phyloP scores from a whole-genome alignment of 2,329 filamentous ascomycete genomes.

The Daldinia sp. region DNA sequence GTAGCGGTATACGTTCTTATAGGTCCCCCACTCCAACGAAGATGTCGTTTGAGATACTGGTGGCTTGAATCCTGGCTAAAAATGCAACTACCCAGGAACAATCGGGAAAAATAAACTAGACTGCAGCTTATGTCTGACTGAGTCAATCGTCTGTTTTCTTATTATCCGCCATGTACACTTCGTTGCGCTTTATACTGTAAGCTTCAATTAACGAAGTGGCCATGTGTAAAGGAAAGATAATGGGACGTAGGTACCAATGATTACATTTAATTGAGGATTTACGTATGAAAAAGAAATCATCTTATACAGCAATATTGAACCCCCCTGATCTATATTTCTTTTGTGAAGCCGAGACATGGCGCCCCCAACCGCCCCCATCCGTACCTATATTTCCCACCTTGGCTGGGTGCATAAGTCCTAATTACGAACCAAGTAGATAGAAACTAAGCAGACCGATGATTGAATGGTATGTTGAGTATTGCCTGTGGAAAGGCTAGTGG shows the following conservation, averaged over 20 bases:
- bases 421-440: neutral
- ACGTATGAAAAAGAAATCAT: neutral
- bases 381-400: neutral
- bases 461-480: neutral
- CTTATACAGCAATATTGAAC: neutral
- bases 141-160: neutral
- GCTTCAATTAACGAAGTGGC: neutral
- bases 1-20: neutral
- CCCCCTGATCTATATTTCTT: neutral
- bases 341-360: neutral
- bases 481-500: neutral
- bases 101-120: neutral
- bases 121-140: neutral
- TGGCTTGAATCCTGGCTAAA: neutral
- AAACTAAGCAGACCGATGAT: neutral
- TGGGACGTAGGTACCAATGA: neutral
- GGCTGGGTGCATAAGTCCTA: neutral
- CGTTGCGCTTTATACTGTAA: neutral
- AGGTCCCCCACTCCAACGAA: neutral
- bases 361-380: conserved; percentile 7
- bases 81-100: neutral
- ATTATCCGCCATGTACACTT: neutral
- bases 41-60: neutral
- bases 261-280: neutral
- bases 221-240: neutral